Base-by-base conservation (phyloP, 768 basidiomycete species). In the Kwoniella pini region DNA sequence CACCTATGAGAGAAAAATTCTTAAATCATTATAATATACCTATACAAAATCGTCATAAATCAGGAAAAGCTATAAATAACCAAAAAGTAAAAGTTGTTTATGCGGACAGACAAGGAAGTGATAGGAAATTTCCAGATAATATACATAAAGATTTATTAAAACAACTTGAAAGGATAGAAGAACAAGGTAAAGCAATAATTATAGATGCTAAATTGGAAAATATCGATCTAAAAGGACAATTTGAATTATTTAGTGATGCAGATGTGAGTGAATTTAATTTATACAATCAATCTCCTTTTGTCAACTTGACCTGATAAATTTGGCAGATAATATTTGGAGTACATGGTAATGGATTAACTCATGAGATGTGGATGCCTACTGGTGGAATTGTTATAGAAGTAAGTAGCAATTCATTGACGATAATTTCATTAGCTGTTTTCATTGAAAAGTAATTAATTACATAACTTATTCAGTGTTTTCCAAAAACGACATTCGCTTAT, bases 321-420 rank as follows among this genome's bases (percentile, higher is more conserved):
- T 4, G 9, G 22, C 24, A 54, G 52, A 54, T 54, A 30, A 54
- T 54, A 12, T 30, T 54, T 43, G 53, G 53, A 0, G 36, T 58
- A 38, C 57, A 58, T 39, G 57, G 57, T 0, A 58, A 58, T 40
- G 57, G 58, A 12, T 33, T 54, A 0, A 54, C 38, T 1, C 53
- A 54, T 42, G 53, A 54, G 21, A 27, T 54, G 40, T 54, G 36
- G 53, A 54, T 54, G 53, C 39, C 53, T 9, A 2, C 53, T 0
- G 53, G 53, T 9, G 53, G 53, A n/a, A 21, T 54, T 3, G 53
- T 54, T 9, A 54, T 54, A 0, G 53, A 54, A 40, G 53, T 54
- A 27, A 54, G 53, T 27, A 7, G 7, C 17, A 33, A 22, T 36
- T 5, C 24, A 4, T 21, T n/a, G 12, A 7, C 28, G 4, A 15